These are phyloP conservation scores for Gloeopeniophorella convolvens DNA, from an alignment of 768 basidiomycete species.

Conservation along the genomic window DNA sequence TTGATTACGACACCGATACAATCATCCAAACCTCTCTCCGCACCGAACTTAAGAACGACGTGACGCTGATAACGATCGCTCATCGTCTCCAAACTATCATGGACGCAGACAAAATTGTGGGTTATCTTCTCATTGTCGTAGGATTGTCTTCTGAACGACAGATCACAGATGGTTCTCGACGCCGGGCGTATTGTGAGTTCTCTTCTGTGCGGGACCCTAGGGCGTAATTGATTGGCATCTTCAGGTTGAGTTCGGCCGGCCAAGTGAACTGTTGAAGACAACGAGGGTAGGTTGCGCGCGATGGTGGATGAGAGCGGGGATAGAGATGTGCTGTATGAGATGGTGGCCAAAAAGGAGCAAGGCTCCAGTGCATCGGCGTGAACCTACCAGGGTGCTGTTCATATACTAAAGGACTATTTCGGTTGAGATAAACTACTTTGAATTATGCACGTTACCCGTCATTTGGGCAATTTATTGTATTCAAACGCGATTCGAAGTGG, in stretches of 20 bases:
- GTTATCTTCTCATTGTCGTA: not conserved
- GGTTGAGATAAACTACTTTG: too few relatives aligned
- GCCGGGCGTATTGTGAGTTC: slow-evolving; percentile 34
- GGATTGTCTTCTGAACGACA: too few relatives aligned
- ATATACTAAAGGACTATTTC: too few relatives aligned
- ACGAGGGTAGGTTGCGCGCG: slow-evolving; percentile 30
- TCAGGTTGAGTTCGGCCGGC: slow-evolving; percentile 41
- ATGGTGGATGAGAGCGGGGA: slow-evolving; percentile 38
- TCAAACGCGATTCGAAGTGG: too few relatives aligned
- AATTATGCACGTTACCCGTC: too few relatives aligned
- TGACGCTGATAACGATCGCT: slow-evolving; percentile 54
- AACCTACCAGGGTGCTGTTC: too few relatives aligned
- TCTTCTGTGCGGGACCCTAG: not conserved
- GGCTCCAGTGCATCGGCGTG: too few relatives aligned
- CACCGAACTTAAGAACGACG: slow-evolving; percentile 34
- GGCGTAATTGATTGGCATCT: not conserved
- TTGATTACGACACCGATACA: slow-evolving; percentile 49
- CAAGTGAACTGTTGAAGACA: slow-evolving; percentile 34
- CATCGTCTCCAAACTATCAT: slow-evolving; percentile 56
- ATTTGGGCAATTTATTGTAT: too few relatives aligned
- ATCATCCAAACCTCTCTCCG: slow-evolving; percentile 53
- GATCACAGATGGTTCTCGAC: slow-evolving; percentile 39
- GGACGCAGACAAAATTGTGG: slow-evolving; percentile 54
- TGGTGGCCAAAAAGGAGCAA: slow-evolving; percentile 20
- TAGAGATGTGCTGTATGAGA: slow-evolving; percentile 29